Percentiles rank a stretch among this genome's conserved stretches.
These are phyloP conservation scores for Hippophae rhamnoides DNA, from an alignment of 306 rosid genomes.

Conservation along the genomic window DNA sequence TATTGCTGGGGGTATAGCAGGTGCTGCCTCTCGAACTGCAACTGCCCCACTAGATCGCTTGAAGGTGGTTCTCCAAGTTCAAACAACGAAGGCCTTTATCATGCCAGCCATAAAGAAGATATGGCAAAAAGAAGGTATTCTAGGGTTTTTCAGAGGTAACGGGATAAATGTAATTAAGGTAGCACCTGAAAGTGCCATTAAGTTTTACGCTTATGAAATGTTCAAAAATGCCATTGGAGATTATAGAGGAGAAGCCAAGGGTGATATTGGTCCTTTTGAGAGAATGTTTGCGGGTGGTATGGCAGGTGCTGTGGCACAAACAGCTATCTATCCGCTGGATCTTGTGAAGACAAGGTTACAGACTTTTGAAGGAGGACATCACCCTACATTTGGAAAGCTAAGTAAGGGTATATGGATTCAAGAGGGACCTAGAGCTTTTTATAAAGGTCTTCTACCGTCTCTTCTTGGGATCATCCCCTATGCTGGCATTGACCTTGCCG, in stretches of 20 bases:
- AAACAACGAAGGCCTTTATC: slow-evolving; percentile 45
- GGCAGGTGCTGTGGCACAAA: slow-evolving; percentile 93
- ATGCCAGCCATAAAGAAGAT: slow-evolving; percentile 64
- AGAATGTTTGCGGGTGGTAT: slow-evolving; percentile 77
- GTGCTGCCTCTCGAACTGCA: slow-evolving; percentile 87
- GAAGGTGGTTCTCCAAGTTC: slow-evolving; percentile 84
- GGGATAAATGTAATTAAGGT: slow-evolving; percentile 90
- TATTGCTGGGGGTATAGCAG: slow-evolving; percentile 93
- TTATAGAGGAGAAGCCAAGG: slow-evolving; percentile 40
- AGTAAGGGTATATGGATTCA: slow-evolving; percentile 73
- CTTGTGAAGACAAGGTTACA: slow-evolving; percentile 87
- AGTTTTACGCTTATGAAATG: slow-evolving; percentile 73
- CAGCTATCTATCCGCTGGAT: slow-evolving; percentile 85
- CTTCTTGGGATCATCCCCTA: slow-evolving; percentile 89
- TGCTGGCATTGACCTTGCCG: slow-evolving; percentile 93
- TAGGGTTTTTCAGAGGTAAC: slow-evolving; percentile 88
- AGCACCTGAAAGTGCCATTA: slow-evolving; percentile 94
- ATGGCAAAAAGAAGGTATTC: slow-evolving; percentile 61
- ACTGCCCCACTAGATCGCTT: slow-evolving; percentile 94
- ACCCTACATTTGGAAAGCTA: slow-evolving; percentile 54
- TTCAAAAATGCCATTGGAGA: slow-evolving; percentile 47
- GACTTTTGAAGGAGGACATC: slow-evolving; percentile 53
- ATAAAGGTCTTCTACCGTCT: slow-evolving; percentile 82
- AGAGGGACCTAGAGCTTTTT: slow-evolving; percentile 89
- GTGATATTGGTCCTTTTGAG: slow-evolving; percentile 56